phyloP scores from a whole-genome alignment of 2,329 filamentous ascomycete genomes.

The Grosmannia huntii region DNA sequence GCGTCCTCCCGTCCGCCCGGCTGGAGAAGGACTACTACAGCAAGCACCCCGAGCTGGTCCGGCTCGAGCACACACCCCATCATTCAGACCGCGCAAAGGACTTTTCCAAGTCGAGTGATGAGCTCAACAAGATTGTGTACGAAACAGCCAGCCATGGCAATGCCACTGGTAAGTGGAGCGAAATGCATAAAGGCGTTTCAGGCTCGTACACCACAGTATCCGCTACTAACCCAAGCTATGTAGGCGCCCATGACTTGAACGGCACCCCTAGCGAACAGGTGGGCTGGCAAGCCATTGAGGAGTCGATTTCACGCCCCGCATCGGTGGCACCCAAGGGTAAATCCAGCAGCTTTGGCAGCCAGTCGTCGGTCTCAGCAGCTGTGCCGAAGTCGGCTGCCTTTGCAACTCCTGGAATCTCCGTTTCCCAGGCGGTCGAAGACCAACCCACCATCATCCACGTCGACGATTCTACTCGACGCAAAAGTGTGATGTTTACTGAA shows the following conservation, averaged over 20 bases:
- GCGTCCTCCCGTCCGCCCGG: conserved; percentile 59
- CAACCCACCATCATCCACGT: conserved; percentile 54
- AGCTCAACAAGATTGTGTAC: conserved; percentile 80
- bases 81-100: conserved; percentile 48
- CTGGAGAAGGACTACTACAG: conserved; percentile 88
- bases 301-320: conserved; percentile 55
- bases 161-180: conserved; percentile 33
- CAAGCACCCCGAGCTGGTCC: conserved; percentile 72
- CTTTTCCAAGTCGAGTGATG: conserved; percentile 78
- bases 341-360: conserved; percentile 9
- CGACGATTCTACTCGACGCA: conserved; percentile 45
- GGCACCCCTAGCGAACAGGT: conserved; percentile 84
- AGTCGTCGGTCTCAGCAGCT: conserved; percentile 14
- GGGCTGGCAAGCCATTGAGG: conserved; percentile 75
- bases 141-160: conserved; percentile 47
- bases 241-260: conserved; percentile 50
- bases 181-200: neutral
- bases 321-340: conserved; percentile 8
- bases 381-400: conserved; percentile 17
- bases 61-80: conserved; percentile 55
- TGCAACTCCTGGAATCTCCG: conserved; percentile 15
- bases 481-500: conserved; percentile 30
- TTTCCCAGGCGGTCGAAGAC: conserved; percentile 18
- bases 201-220: neutral
- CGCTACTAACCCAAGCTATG: neutral